Conservation (phyloP, 306 rosid genomes). For the Erythrophleum fordii region DNA sequence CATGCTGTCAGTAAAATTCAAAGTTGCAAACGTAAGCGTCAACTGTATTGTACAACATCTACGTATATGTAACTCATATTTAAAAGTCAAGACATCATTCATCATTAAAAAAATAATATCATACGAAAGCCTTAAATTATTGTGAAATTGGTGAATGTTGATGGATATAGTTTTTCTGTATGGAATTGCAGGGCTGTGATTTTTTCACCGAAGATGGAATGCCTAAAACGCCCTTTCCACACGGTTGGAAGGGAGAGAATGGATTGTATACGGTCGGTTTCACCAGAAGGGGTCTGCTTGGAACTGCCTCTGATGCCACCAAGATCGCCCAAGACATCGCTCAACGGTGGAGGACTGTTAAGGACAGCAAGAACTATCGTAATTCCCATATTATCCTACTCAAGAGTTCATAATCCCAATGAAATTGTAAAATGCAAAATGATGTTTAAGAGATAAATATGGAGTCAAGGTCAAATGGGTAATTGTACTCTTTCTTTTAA, state of each 20-base stretch:
- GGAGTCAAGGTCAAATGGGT: constrained; percentile 13
- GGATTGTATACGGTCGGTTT: constrained; percentile 81
- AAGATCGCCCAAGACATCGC: constrained; percentile 62
- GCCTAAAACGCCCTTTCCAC: constrained; percentile 72
- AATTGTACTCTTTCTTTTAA: background rate
- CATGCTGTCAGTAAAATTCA: constrained; percentile 14
- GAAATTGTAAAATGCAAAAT: background rate
- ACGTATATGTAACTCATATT: background rate
- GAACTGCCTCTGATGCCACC: constrained; percentile 66
- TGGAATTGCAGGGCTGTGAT: constrained; percentile 51
- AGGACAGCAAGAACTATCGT: constrained; percentile 37
- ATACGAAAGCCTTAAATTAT: background rate
- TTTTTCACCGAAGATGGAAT: constrained; percentile 69
- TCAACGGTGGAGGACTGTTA: constrained; percentile 49
- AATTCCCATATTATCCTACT: constrained; percentile 57
- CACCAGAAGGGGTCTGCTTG: constrained; percentile 67
- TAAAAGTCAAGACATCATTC: background rate
- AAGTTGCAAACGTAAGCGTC: background rate
- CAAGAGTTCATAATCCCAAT: constrained; percentile 35
- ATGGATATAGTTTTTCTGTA: background rate
- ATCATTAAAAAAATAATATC: background rate
- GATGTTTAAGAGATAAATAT: background rate
- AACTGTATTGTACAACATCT: background rate
- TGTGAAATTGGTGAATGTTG: background rate
- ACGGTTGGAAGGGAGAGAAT: constrained; percentile 75